phyloP scores from a whole-genome alignment of 2,329 filamentous ascomycete species.

The Fusarium sp. region DNA sequence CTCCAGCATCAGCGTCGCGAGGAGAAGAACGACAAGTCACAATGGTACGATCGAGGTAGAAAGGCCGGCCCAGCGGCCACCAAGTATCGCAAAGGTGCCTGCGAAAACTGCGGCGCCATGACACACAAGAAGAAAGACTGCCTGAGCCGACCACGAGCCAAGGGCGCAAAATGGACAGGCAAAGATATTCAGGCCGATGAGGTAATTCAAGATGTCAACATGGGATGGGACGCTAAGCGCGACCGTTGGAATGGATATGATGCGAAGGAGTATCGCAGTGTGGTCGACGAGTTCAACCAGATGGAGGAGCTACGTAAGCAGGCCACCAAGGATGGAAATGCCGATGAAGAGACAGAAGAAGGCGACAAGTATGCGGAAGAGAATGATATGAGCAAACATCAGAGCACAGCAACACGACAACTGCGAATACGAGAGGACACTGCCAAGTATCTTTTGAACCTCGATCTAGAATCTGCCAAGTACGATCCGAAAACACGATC shows the following conservation, averaged over 20 bases:
- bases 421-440: slow-evolving; percentile 95
- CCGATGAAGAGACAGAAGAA: slow-evolving; percentile 62
- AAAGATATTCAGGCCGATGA: slow-evolving; percentile 95
- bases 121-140: slow-evolving; percentile 96
- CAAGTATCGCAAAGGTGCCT: slow-evolving; percentile 97
- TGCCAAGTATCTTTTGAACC: slow-evolving; percentile 93
- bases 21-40: slow-evolving; percentile 73
- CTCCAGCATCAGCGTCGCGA: slow-evolving; percentile 88
- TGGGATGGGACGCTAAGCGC: slow-evolving; percentile 97
- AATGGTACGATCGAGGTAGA: slow-evolving; percentile 94
- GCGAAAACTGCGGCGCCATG: slow-evolving; percentile 98
- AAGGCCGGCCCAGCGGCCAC: slow-evolving; percentile 88
- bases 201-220: slow-evolving; percentile 80
- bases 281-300: slow-evolving; percentile 90
- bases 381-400: slow-evolving; percentile 94
- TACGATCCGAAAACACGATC: slow-evolving; percentile 97
- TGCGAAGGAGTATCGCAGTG: slow-evolving; percentile 80
- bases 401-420: slow-evolving; percentile 89
- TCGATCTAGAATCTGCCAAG: slow-evolving; percentile 95
- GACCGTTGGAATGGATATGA: slow-evolving; percentile 99
- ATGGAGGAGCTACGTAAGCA: slow-evolving; percentile 78
- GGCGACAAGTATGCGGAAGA: slow-evolving; percentile 89
- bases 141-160: slow-evolving; percentile 85
- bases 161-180: slow-evolving; percentile 91
- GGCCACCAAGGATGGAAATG: slow-evolving; percentile 59